Evolutionary conservation across 129 eudicot species (phyloP), one percentile per base, ranked within the genome.

Genomic region (sunflower (Helianthus annuus)): DNA sequence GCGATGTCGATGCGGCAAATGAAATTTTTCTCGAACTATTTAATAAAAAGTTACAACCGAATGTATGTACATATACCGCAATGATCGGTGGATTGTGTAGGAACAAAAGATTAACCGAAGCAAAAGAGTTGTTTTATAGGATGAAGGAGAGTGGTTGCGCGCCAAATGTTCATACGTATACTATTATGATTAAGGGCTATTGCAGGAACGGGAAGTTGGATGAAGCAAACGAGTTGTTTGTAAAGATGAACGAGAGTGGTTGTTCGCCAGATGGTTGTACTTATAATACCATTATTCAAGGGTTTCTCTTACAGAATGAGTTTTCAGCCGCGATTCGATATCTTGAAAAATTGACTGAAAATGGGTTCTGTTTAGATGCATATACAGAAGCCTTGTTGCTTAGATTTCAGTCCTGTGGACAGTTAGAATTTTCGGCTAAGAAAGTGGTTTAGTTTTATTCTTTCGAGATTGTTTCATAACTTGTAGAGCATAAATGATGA

Each of bases 81-180:
- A 68, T 80, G 76, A 80, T 84, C 24, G 81, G 83, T 73, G 88
- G 85, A 12, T 54, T 69, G 45, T 81, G 80, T 58, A 81, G 71
- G 60, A 62, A 15, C 15, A 62, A 74, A 52, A 69, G 34, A 22
- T 54, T 77, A 53, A 66, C 58, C 16, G 72, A 73, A 17, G 83
- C 83, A 3, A 34, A 48, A 64, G 68, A 52, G 45, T 29, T 73
- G 67, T 81, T 84, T 11, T 8, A 10, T 46, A 77, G 66, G 69
- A 68, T 84, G 57, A 15, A 52, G 46, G 65, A 77, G n/a, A 65
- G 36, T 32, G 75, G 80, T 15, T 58, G 59, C n/a, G 14, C 12
- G 8, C 80, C 79, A 2, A 71, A 74, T 54, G 72, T 63, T 27
- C 61, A 68, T 74, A 74, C 84, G 6, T 80, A 59, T 63, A 68